Conservation (phyloP, 495 filamentous ascomycete genomes). For the Neurospora sp. region DNA sequence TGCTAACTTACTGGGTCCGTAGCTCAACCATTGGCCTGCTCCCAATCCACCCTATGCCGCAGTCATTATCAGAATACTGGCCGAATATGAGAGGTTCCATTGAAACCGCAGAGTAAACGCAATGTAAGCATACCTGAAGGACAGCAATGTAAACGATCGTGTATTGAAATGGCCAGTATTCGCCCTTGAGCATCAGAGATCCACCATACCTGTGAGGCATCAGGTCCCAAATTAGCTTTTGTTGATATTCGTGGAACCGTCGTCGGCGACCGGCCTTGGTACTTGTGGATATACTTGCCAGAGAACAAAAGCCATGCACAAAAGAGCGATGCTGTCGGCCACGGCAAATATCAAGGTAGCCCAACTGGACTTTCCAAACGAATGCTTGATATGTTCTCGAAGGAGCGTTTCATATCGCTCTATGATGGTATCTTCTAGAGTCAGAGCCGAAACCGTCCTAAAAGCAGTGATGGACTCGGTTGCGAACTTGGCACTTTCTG, state of each 20-base stretch:
- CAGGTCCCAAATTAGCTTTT: not conserved
- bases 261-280: not conserved
- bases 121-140: constrained; percentile 25
- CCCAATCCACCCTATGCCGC: constrained; percentile 27
- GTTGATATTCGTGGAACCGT: not conserved
- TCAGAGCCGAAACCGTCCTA: constrained; percentile 45
- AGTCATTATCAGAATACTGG: not conserved
- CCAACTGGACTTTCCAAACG: constrained; percentile 41
- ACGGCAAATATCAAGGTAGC: constrained; percentile 41
- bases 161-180: constrained; percentile 37
- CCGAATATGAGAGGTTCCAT: not conserved
- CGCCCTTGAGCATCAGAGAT: constrained; percentile 27
- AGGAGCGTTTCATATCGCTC: constrained; percentile 40
- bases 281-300: constrained; percentile 34
- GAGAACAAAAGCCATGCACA: constrained; percentile 46
- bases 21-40: constrained; percentile 37
- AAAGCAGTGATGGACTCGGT: constrained; percentile 47
- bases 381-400: constrained; percentile 37
- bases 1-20: constrained; percentile 35
- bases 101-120: not conserved
- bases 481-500: constrained; percentile 46
- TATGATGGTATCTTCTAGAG: constrained; percentile 42
- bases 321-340: constrained; percentile 39
- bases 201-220: constrained; percentile 29
- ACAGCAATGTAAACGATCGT: constrained; percentile 40